Evolutionary conservation across 2,329 filamentous ascomycete species (phyloP).

Genomic region (Cadophora luteo-olivacea): DNA sequence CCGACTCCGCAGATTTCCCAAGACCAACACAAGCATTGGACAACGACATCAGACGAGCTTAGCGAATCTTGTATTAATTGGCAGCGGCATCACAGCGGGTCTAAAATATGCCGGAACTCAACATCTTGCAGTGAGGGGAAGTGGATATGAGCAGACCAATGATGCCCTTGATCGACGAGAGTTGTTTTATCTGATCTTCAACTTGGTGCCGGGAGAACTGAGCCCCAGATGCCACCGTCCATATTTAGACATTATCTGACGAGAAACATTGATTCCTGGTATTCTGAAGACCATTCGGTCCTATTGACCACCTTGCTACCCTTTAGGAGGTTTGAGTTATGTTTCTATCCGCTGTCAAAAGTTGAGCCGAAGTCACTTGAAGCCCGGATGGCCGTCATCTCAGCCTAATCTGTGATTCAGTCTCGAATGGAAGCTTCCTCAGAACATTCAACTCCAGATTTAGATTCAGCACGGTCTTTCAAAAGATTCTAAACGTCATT

Average conservation of each 20-base stretch:
- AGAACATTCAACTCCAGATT: too few relatives aligned
- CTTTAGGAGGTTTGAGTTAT: background rate
- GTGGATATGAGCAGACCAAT: too few relatives aligned
- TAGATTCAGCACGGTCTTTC: background rate
- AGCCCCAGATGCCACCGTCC: background rate
- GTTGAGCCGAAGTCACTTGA: background rate
- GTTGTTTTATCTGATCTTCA: too few relatives aligned
- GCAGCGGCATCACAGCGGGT: background rate
- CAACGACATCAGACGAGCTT: background rate
- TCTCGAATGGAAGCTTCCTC: background rate
- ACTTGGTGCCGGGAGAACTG: background rate
- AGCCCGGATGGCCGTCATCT: background rate
- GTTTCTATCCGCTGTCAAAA: background rate
- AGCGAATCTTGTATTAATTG: background rate
- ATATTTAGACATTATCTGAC: background rate
- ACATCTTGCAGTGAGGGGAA: too few relatives aligned
- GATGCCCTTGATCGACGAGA: too few relatives aligned
- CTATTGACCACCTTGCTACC: background rate
- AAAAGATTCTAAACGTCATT: background rate
- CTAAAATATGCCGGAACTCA: too few relatives aligned
- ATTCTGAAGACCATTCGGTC: background rate
- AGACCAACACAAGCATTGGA: background rate
- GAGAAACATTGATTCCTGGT: background rate
- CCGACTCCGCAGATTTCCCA: too few relatives aligned
- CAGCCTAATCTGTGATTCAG: background rate